Evolutionary conservation across 495 filamentous ascomycete species (phyloP), one percentile per base, ranked within the genome.

Genomic region (Penicillium mononematosum): DNA sequence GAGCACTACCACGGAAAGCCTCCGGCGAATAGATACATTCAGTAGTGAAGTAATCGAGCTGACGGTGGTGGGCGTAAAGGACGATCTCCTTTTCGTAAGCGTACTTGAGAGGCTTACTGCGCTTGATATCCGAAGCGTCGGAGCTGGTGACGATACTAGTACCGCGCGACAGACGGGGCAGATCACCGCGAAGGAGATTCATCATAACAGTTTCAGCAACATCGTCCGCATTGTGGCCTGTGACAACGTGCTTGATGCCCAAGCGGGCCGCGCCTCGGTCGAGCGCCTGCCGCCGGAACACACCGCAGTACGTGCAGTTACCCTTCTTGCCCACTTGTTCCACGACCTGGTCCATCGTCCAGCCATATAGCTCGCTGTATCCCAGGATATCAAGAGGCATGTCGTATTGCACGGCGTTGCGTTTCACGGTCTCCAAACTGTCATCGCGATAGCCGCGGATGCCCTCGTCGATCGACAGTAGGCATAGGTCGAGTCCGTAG

Each of bases 11-110:
- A 25, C 94, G 83, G 63, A 98, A 98, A n/a, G 95, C 94, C 75
- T 98, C 94, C 0, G 94, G 94, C 48, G 91, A 96, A 75, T 98
- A 98, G 53, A 98, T 91, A 76, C 94, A 98, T 75, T 98, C 94
- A 1, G 94, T 98, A 59, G 85, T 93, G 74, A 98, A 98, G 74
- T 98, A 98, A 70, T 98, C 94, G 56, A 98, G 80, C 67, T 91
- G 89, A 67, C 92, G 93, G 74, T 98, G 91, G 61, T 96, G 89
- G 17, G 94, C 94, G 69, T 98, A 98, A 12, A 98, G 79, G 9
- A 98, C 94, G 56, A 98, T 98, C 64, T 98, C 94, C 76, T 98
- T 98, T 70, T 98, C 95, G 65, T 97, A 98, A 0, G 93, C 91
- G 68, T 97, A 98, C 74, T 98, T 98, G 29, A 98, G 78, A 38